Evolutionary conservation across 108 stramenopile genomes (phyloP).

Genomic region (Nitzschia sp.): DNA sequence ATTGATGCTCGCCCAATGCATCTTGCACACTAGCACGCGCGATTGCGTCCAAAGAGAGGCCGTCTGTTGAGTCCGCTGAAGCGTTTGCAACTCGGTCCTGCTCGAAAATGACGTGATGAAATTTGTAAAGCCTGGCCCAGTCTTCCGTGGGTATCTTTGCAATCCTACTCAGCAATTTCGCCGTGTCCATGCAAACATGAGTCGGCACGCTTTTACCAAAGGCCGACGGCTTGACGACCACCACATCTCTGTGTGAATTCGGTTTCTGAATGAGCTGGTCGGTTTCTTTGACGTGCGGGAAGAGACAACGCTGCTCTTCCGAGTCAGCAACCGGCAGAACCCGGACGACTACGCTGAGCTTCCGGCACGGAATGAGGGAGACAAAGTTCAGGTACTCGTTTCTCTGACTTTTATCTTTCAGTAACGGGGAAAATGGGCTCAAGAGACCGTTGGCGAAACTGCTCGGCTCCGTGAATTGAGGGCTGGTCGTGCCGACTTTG

Average conservation of each 20-base stretch:
- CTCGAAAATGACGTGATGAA: conserved; percentile 57
- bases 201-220: conserved; percentile 65
- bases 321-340: conserved; percentile 12
- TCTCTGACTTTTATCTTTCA: conserved; percentile 8
- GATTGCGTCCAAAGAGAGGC: conserved; percentile 29
- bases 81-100: background rate
- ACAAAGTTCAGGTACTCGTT: conserved; percentile 29
- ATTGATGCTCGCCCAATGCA: conserved; percentile 37
- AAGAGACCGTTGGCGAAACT: conserved; percentile 32
- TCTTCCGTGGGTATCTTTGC: conserved; percentile 49
- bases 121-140: conserved; percentile 53
- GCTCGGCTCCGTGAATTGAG: conserved; percentile 19
- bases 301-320: conserved; percentile 39
- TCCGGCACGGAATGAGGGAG: conserved; percentile 45
- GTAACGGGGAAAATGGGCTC: conserved; percentile 38
- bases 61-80: conserved; percentile 18
- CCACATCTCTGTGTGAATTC: conserved; percentile 43
- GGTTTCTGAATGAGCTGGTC: background rate
- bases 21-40: conserved; percentile 42
- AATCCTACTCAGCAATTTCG: conserved; percentile 68
- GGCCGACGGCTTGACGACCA: conserved; percentile 79
- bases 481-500: conserved; percentile 13
- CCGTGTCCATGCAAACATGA: conserved; percentile 74
- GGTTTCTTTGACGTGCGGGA: conserved; percentile 34
- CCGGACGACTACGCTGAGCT: conserved; percentile 35